Evolutionary conservation across 179 eudicot species (phyloP), one percentile per base, ranked within the genome.

Genomic region (Pouteria campechiana): DNA sequence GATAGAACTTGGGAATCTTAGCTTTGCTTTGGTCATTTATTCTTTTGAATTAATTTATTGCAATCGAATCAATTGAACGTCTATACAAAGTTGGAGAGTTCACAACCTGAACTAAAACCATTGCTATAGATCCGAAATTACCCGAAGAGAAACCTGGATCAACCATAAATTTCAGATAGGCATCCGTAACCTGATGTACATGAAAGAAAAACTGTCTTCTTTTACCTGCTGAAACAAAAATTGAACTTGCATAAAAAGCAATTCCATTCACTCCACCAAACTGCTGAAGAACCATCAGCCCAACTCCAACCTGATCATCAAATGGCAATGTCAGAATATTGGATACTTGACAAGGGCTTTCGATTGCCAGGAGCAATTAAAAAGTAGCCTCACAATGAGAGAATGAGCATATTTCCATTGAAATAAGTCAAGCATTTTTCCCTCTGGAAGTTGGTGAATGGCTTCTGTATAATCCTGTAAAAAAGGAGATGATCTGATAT

Each of bases 241-340:
- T 87, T 24, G 87, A 59, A 52, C 79, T 77, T 30, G 90, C 94
- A 56, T 87, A 87, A 44, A 67, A 87, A 7, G 74, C 79, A 48
- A 87, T 63, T 28, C 70, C 96, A 30, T 79, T 83, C 42, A 83
- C 79, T 17, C 96, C 94, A 67, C 94, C 94, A 49, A 83, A 73
- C 48, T 87, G 96, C 62, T 87, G 96, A 60, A 83, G 47, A 44
- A 73, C 83, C 94, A 87, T 87, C 30, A 87, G 58, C 33, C 96
- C 96, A 41, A 87, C 87, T 57, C 96, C 96, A 42, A 87, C 81
- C 96, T 87, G 52, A 25, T 48, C 32, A 17, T 42, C 21, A 25
- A 28, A 8, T 12, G 9, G 35, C 7, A 12, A 3, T 29, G 16
- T 5, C 13, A 32, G 12, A 13, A 29, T 7, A 15, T 29, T 3